These are phyloP conservation scores for Leccinum cinnamomeum DNA, from an alignment of 1,284 basidiomycete genomes.

Conservation along the genomic window DNA sequence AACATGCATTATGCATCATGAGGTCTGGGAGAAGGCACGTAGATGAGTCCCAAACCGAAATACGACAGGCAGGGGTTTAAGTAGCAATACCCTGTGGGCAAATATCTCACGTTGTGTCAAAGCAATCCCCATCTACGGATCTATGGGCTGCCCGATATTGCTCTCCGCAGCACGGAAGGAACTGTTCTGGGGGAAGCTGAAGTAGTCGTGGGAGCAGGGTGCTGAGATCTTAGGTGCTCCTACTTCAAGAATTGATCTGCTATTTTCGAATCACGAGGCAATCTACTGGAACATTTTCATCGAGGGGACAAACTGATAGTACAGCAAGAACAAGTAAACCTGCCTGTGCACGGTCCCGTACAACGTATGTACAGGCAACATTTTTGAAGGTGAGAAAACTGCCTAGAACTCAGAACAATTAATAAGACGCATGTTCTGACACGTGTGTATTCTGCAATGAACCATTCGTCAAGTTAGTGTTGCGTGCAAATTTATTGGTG, in stretches of 20 bases:
- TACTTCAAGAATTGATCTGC: slow-evolving; percentile 23
- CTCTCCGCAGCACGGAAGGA: background rate
- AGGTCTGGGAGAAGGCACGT: background rate
- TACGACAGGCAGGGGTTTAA: slow-evolving; percentile 7
- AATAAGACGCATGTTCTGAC: slow-evolving; percentile 26
- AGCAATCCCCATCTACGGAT: slow-evolving; percentile 14
- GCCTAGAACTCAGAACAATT: slow-evolving; percentile 36
- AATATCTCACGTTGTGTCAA: slow-evolving; percentile 3
- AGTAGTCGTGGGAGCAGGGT: slow-evolving; percentile 4
- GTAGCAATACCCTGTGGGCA: slow-evolving; percentile 2
- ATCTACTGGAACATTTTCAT: slow-evolving; percentile 36
- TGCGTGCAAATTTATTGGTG: slow-evolving; percentile 55
- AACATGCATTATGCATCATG: background rate
- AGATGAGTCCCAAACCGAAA: slow-evolving; percentile 10
- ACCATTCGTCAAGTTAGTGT: slow-evolving; percentile 30
- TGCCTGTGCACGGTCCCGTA: slow-evolving; percentile 36
- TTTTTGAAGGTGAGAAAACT: slow-evolving; percentile 32
- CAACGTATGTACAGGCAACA: slow-evolving; percentile 35
- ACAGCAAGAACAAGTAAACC: slow-evolving; percentile 36
- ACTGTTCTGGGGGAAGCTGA: background rate
- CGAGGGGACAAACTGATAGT: slow-evolving; percentile 27
- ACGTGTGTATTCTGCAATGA: slow-evolving; percentile 29
- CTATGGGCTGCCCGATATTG: background rate
- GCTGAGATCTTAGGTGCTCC: slow-evolving; percentile 11
- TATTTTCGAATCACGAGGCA: slow-evolving; percentile 25